phyloP scores from a whole-genome alignment of 129 eudicot genomes.

The Heracleum sosnowskyi region DNA sequence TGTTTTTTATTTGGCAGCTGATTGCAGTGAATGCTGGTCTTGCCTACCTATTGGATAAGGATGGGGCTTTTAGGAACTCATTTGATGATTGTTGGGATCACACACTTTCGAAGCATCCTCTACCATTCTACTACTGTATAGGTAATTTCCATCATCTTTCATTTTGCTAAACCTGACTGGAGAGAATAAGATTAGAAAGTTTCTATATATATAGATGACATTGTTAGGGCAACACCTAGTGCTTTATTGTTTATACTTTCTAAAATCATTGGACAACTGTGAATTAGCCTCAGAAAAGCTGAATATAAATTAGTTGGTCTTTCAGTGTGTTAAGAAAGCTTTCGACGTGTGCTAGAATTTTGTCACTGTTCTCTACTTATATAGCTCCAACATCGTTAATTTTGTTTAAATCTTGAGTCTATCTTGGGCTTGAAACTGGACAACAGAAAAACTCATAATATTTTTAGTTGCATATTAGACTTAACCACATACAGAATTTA shows the following conservation, averaged over 20 bases:
- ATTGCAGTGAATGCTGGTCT: constrained; percentile 61
- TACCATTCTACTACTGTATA: constrained; percentile 82
- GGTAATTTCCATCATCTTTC: constrained; percentile 31
- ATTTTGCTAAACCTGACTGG: not conserved
- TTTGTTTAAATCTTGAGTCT: not conserved
- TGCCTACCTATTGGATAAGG: constrained; percentile 64
- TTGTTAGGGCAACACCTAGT: not conserved
- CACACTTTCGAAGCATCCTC: constrained; percentile 65
- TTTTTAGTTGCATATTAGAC: not conserved
- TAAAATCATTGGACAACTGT: not conserved
- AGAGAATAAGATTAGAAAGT: no score
- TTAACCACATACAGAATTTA: not conserved
- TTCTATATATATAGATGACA: no score
- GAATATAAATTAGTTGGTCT: no score
- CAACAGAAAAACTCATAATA: not conserved
- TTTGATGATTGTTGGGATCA: constrained; percentile 84
- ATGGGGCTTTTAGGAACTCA: constrained; percentile 71
- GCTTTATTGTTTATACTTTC: not conserved
- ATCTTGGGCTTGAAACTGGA: not conserved
- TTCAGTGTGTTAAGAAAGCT: no score
- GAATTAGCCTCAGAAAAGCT: not conserved
- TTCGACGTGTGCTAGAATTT: not conserved
- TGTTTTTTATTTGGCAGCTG: constrained; percentile 28
- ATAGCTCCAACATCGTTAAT: no score
- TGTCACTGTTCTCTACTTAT: not conserved